These are phyloP conservation scores for Knoxia roxburghii DNA, from an alignment of 257 asterid genomes.

Conservation along the genomic window DNA sequence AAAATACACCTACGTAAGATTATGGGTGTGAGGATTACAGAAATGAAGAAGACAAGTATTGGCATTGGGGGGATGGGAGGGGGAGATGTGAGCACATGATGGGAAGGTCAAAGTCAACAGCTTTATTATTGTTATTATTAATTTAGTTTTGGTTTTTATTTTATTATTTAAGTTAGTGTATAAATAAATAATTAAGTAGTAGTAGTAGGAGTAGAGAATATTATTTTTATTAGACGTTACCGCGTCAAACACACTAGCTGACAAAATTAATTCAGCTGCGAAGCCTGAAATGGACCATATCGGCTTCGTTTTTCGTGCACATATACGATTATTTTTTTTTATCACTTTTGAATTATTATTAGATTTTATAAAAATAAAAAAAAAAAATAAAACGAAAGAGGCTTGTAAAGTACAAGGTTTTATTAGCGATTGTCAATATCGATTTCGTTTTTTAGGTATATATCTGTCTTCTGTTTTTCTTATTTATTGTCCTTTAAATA, in stretches of 20 bases:
- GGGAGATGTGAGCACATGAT: neutral
- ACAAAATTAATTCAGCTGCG: constrained; percentile 19
- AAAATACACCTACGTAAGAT: too few relatives aligned
- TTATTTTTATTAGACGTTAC: constrained; percentile 33
- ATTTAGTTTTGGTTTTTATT: neutral
- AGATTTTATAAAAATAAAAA: too few relatives aligned
- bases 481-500: too few relatives aligned
- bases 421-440: too few relatives aligned
- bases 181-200: too few relatives aligned
- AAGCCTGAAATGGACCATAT: constrained; percentile 31
- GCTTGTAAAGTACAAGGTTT: too few relatives aligned
- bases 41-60: neutral
- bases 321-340: constrained; percentile 13
- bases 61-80: neutral
- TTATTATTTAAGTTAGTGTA: too few relatives aligned
- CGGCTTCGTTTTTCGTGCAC: constrained; percentile 48
- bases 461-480: too few relatives aligned
- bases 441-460: too few relatives aligned
- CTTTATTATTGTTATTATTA: constrained; percentile 22
- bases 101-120: constrained; percentile 55
- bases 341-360: too few relatives aligned
- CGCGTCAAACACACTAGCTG: constrained; percentile 59
- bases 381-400: too few relatives aligned
- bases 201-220: neutral
- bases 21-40: neutral